Conservation (phyloP, 495 filamentous ascomycete genomes). For the Neurospora tetrasperma region DNA sequence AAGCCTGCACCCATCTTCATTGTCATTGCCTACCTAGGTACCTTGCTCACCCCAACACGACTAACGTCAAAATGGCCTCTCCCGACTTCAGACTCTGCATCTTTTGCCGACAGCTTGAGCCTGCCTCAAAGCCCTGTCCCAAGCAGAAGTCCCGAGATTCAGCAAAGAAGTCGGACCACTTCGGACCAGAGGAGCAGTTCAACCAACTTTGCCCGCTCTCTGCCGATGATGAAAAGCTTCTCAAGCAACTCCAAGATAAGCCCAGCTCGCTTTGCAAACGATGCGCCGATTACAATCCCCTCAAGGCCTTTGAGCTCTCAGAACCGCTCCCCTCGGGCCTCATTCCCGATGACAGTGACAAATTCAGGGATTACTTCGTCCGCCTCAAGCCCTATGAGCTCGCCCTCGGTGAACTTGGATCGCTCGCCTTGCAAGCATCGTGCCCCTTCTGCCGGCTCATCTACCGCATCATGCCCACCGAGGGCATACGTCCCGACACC, state of each 20-base stretch:
- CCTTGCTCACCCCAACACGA: neutral
- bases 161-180: neutral
- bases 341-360: neutral
- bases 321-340: neutral
- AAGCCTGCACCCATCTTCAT: neutral
- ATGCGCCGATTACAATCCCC: constrained; percentile 5
- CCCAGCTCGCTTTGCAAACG: constrained; percentile 8
- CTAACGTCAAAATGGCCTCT: neutral
- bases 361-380: neutral
- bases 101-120: constrained; percentile 6
- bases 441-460: constrained; percentile 15
- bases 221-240: neutral
- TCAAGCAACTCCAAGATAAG: neutral
- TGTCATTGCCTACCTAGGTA: neutral
- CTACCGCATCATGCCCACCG: constrained; percentile 10
- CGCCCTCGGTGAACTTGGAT: constrained; percentile 5
- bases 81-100: constrained; percentile 3
- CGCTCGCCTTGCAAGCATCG: neutral
- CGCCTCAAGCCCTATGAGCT: neutral
- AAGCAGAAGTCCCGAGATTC: neutral
- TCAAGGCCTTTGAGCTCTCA: neutral
- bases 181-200: neutral
- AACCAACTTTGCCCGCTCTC: neutral
- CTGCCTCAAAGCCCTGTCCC: neutral
- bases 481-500: neutral